These are phyloP conservation scores for Boletus pseudo-olivaceus DNA, from an alignment of 768 basidiomycete genomes.

Conservation along the genomic window DNA sequence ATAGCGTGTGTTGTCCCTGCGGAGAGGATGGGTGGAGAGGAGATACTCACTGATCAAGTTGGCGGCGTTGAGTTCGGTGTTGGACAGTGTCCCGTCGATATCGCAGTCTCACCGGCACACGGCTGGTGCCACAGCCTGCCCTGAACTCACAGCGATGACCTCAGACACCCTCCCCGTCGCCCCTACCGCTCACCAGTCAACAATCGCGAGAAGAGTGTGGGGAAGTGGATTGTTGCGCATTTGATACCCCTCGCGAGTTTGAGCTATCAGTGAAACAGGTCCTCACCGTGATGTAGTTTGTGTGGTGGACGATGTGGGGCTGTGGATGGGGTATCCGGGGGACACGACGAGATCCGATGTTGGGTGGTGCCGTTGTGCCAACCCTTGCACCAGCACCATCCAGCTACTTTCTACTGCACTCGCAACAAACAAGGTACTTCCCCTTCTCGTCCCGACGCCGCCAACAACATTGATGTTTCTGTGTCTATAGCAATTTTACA, in stretches of 20 bases:
- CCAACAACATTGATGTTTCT: neutral
- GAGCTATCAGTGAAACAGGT: neutral
- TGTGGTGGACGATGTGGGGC: neutral
- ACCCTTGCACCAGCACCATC: conserved; percentile 14
- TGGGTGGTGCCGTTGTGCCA: neutral
- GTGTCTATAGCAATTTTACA: neutral
- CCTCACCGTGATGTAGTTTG: neutral
- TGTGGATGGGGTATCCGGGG: conserved; percentile 18
- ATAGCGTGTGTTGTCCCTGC: neutral
- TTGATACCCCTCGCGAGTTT: neutral
- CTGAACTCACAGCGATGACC: conserved; percentile 23
- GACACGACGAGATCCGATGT: neutral
- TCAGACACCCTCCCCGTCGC: conserved; percentile 7
- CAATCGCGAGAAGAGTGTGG: neutral
- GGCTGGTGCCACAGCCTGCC: conserved; percentile 20
- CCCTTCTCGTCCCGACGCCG: neutral
- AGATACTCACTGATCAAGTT: conserved; percentile 38
- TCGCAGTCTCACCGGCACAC: neutral
- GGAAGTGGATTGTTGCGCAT: no score
- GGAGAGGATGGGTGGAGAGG: neutral
- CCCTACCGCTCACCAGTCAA: conserved; percentile 12
- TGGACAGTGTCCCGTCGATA: conserved; percentile 9
- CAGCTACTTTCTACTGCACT: neutral
- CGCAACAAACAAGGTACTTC: conserved; percentile 5
- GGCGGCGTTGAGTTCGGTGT: conserved; percentile 19